Percentiles rank a stretch among this genome's conserved stretches.
Conservation (phyloP, 495 filamentous ascomycete genomes). For the Extremus antarcticus region DNA sequence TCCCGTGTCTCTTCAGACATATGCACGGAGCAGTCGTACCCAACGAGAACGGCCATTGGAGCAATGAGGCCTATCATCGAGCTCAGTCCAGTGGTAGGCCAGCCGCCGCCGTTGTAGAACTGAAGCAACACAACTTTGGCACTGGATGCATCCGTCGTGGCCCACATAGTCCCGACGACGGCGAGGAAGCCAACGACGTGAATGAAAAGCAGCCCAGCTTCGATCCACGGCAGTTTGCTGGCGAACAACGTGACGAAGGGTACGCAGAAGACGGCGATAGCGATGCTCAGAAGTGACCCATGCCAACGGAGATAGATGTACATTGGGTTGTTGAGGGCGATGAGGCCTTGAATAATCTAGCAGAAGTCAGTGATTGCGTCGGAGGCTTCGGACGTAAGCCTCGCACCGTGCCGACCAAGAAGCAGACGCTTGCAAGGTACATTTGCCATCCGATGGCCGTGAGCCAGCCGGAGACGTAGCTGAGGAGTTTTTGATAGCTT, state of each 20-base stretch:
- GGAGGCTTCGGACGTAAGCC: too few species aligned
- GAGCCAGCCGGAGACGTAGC: constrained; percentile 18
- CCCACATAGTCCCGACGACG: constrained; percentile 35
- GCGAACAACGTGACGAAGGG: constrained; percentile 36
- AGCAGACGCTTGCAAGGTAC: constrained; percentile 20
- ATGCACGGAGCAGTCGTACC: constrained; percentile 11
- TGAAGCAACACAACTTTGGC: constrained; percentile 16
- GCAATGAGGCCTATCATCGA: constrained; percentile 26
- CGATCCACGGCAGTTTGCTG: constrained; percentile 34
- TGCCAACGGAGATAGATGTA: constrained; percentile 39
- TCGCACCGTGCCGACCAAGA: constrained; percentile 22
- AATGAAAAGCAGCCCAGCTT: constrained; percentile 35
- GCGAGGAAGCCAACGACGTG: constrained; percentile 33
- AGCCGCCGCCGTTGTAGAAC: constrained; percentile 12
- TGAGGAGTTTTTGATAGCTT: constrained; percentile 5
- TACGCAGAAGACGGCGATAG: constrained; percentile 31
- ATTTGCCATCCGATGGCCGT: constrained; percentile 10
- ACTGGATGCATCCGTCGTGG: constrained; percentile 34
- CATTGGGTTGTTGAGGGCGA: constrained; percentile 27
- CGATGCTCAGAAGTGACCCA: constrained; percentile 38
- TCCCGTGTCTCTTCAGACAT: constrained; percentile 24
- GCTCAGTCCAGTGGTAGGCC: constrained; percentile 10
- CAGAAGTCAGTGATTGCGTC: too few species aligned
- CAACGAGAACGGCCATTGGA: constrained; percentile 4
- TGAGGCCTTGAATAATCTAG: constrained; percentile 33